Conservation (phyloP, 805 yeast genomes). For the Metschnikowia lochheadii region DNA sequence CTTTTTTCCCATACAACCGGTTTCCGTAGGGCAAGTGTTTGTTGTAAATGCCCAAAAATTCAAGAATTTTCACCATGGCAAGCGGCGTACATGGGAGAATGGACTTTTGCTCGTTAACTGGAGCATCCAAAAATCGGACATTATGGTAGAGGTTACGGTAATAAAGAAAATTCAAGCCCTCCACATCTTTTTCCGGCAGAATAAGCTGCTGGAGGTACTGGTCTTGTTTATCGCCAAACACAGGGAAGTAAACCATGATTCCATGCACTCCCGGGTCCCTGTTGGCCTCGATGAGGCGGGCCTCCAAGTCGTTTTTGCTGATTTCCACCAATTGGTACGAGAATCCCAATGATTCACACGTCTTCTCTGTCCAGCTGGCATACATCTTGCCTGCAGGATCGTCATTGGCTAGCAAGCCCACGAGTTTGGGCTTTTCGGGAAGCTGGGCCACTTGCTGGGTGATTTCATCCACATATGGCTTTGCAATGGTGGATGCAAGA, state of each 20-base stretch:
- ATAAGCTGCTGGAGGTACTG: constrained; percentile 93
- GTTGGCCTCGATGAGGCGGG: constrained; percentile 77
- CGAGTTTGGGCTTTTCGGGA: constrained; percentile 64
- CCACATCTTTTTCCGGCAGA: constrained; percentile 89
- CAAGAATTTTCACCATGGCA: constrained; percentile 90
- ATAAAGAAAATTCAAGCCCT: constrained; percentile 87
- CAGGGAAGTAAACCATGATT: constrained; percentile 96
- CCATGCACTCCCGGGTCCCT: constrained; percentile 74
- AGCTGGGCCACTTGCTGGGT: constrained; percentile 50
- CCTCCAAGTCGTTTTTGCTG: constrained; percentile 80
- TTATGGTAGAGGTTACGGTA: constrained; percentile 95
- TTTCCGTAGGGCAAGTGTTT: constrained; percentile 80
- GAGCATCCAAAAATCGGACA: constrained; percentile 73
- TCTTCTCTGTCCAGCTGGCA: constrained; percentile 93
- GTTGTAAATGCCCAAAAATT: constrained; percentile 85
- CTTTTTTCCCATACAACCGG: constrained; percentile 86
- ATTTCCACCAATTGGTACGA: constrained; percentile 71
- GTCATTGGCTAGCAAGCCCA: constrained; percentile 85
- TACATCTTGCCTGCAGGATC: constrained; percentile 96
- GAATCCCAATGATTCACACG: constrained; percentile 83
- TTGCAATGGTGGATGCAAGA: constrained; percentile 83
- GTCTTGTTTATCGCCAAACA: constrained; percentile 91
- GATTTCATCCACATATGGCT: constrained; percentile 73
- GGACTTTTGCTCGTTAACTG: constrained; percentile 64
- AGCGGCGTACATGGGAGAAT: constrained; percentile 95